A percentile compares a stretch with the other conserved stretches of the same genome.
phyloP scores from a whole-genome alignment of 768 basidiomycete species.

The Solioccasus polychromus region DNA sequence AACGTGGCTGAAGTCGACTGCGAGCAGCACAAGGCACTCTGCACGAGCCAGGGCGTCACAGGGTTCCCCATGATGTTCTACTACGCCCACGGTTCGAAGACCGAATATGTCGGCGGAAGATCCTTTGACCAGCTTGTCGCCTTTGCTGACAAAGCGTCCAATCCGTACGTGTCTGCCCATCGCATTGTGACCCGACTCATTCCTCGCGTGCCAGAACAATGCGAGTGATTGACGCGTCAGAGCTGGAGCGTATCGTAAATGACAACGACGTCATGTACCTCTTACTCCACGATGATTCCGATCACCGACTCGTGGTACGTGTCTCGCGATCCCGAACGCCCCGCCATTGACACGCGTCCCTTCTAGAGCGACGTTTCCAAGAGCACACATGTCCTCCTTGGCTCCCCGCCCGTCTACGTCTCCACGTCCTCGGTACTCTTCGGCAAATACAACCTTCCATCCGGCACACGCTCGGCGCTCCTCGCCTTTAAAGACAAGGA shows the following conservation, averaged over 20 bases:
- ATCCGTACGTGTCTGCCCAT: slow-evolving; percentile 49
- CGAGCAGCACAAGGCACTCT: slow-evolving; percentile 68
- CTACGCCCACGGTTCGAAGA: slow-evolving; percentile 55
- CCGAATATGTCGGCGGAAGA: slow-evolving; percentile 75
- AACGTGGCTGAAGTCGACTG: slow-evolving; percentile 89
- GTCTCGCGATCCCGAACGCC: not conserved
- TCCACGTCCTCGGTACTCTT: slow-evolving; percentile 35
- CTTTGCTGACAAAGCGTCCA: slow-evolving; percentile 74
- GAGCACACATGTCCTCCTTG: slow-evolving; percentile 48
- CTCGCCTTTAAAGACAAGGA: slow-evolving; percentile 67
- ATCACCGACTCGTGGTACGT: slow-evolving; percentile 35
- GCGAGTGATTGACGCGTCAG: slow-evolving; percentile 13
- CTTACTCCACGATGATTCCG: slow-evolving; percentile 43
- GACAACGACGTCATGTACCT: slow-evolving; percentile 37
- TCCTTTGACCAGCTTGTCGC: slow-evolving; percentile 66
- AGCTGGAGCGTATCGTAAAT: slow-evolving; percentile 8
- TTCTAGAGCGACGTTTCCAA: slow-evolving; percentile 52
- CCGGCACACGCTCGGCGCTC: slow-evolving; percentile 53
- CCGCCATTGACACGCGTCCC: not conserved
- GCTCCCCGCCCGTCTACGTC: slow-evolving; percentile 48
- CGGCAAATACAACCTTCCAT: slow-evolving; percentile 34
- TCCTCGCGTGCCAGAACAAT: slow-evolving; percentile 12
- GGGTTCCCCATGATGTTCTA: slow-evolving; percentile 86
- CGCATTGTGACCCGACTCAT: not conserved
- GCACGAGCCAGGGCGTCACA: slow-evolving; percentile 59